Percentiles rank a stretch among this genome's conserved stretches.
Conservation (phyloP, 805 yeast genomes). For the Cyberlindnera suaveolens region DNA sequence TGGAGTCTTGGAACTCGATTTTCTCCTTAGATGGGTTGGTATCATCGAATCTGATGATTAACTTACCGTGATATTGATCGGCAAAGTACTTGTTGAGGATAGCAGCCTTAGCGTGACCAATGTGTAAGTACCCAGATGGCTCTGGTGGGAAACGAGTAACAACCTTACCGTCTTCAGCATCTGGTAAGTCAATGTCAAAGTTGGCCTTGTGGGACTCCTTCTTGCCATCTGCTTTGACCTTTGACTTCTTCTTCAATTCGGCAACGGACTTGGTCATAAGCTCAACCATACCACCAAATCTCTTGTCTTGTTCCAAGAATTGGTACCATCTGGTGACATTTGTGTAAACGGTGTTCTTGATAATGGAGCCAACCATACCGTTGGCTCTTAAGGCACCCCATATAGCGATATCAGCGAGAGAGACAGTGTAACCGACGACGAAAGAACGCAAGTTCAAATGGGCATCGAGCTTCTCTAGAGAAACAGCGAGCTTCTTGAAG, state of each 20-base stretch:
- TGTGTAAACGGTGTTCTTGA: conserved; percentile 76
- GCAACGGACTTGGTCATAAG: conserved; percentile 58
- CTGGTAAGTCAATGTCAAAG: conserved; percentile 87
- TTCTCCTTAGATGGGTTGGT: conserved; percentile 98
- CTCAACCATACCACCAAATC: conserved; percentile 67
- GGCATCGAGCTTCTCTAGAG: conserved; percentile 74
- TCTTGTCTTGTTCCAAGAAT: conserved; percentile 58
- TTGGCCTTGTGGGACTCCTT: conserved; percentile 91
- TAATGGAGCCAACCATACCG: conserved; percentile 85
- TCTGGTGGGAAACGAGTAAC: conserved; percentile 99
- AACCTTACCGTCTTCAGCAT: conserved; percentile 89
- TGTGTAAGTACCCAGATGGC: conserved; percentile 98
- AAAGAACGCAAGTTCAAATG: conserved; percentile 84
- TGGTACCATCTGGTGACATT: conserved; percentile 94
- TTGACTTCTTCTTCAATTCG: conserved; percentile 68
- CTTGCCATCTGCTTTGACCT: conserved; percentile 36
- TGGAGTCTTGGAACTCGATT: conserved; percentile 88
- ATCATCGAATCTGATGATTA: conserved; percentile 95
- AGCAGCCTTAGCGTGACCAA: conserved; percentile 99
- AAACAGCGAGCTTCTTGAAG: conserved; percentile 75
- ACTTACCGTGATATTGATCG: conserved; percentile 89
- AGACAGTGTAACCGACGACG: conserved; percentile 56
- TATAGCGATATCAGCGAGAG: conserved; percentile 77
- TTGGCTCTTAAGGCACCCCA: conserved; percentile 96
- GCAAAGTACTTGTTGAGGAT: conserved; percentile 95